phyloP scores from a whole-genome alignment of 331 rosid species.

The Quercus lobata region DNA sequence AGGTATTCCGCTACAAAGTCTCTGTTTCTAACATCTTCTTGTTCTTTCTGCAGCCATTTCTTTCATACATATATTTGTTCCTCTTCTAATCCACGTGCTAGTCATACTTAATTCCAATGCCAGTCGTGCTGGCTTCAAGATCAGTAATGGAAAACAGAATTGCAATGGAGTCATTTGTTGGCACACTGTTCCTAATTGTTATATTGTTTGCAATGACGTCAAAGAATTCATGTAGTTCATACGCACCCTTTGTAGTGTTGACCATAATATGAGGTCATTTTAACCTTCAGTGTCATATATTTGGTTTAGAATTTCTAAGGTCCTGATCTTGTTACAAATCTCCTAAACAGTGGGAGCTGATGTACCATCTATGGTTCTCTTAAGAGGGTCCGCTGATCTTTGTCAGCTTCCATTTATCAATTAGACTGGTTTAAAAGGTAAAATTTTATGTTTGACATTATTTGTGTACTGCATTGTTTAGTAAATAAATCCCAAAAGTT shows the following conservation, averaged over 20 bases:
- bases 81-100: not conserved
- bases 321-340: no score
- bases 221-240: not conserved
- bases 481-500: no score
- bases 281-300: no score
- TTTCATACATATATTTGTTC: not conserved
- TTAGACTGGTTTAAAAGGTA: no score
- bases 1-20: no score
- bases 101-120: not conserved
- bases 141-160: not conserved
- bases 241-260: not conserved
- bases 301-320: no score
- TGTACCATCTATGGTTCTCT: no score
- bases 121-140: not conserved
- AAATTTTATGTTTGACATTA: no score
- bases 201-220: not conserved
- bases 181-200: not conserved
- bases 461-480: no score
- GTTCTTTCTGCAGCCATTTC: not conserved
- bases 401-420: no score
- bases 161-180: constrained; percentile 7
- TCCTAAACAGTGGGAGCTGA: no score
- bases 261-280: not conserved
- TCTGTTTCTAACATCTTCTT: not conserved
- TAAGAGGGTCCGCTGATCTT: no score